phyloP scores from a whole-genome alignment of 169 alveolate species.

The Plasmodium sp. region DNA sequence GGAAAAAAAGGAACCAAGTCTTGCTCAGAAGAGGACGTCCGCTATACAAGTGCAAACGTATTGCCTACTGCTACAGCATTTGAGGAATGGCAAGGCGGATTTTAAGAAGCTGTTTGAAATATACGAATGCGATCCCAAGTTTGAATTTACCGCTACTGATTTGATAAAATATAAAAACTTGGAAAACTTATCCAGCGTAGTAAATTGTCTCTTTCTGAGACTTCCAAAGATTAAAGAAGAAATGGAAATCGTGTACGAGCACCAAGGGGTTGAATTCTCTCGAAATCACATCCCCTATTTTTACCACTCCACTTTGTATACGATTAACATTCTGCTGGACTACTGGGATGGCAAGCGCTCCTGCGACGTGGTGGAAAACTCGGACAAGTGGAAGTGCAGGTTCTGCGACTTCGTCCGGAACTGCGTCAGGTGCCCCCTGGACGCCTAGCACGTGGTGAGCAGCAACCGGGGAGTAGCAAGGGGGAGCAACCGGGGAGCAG shows the following conservation, averaged over 20 bases:
- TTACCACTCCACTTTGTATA: constrained; percentile 77
- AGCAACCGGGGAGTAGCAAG: background rate
- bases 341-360: constrained; percentile 87
- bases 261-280: constrained; percentile 80
- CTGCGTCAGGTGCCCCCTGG: constrained; percentile 81
- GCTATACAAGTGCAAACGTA: constrained; percentile 87
- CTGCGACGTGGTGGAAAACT: constrained; percentile 79
- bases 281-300: constrained; percentile 76
- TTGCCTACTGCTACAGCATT: constrained; percentile 79
- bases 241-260: constrained; percentile 85
- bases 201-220: constrained; percentile 74
- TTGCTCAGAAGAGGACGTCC: constrained; percentile 82
- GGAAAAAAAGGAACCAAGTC: constrained; percentile 76
- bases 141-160: constrained; percentile 79
- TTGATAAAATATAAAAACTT: constrained; percentile 80
- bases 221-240: constrained; percentile 82
- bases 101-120: constrained; percentile 77
- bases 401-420: constrained; percentile 84
- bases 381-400: constrained; percentile 87
- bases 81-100: constrained; percentile 75
- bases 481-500: background rate
- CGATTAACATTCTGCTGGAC: constrained; percentile 78
- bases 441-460: background rate
- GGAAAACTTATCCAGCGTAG: constrained; percentile 73
- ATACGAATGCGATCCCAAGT: constrained; percentile 80